Percentiles rank a stretch among this genome's conserved stretches.
Conservation (phyloP, 1,284 basidiomycete genomes). For the Boletellus sp. region DNA sequence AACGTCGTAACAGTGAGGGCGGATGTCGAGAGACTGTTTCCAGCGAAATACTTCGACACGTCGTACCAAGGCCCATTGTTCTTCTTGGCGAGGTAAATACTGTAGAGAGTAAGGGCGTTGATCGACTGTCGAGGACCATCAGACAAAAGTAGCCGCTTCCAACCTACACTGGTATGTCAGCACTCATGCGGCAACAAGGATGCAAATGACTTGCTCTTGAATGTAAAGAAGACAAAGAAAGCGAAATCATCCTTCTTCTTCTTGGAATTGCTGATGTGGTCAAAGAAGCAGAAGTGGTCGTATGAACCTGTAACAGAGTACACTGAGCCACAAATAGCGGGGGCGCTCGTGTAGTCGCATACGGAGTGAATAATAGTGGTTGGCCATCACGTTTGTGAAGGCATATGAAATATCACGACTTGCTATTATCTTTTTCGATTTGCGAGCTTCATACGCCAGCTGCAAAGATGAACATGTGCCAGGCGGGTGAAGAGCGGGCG, state of each 20-base stretch:
- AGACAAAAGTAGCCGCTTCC: constrained; percentile 91
- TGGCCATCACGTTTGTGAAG: constrained; percentile 96
- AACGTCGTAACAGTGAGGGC: constrained; percentile 85
- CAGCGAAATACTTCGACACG: constrained; percentile 62
- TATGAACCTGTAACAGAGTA: constrained; percentile 66
- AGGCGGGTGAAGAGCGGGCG: background rate
- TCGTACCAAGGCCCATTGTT: constrained; percentile 66
- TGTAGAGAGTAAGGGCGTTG: constrained; percentile 91
- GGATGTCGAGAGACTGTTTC: constrained; percentile 73
- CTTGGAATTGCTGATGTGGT: constrained; percentile 92
- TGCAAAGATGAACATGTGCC: constrained; percentile 26
- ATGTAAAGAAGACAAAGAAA: constrained; percentile 98
- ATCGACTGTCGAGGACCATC: constrained; percentile 98
- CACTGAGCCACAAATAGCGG: background rate
- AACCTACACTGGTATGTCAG: constrained; percentile 51
- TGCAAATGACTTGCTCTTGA: constrained; percentile 73
- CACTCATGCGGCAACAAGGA: constrained; percentile 9
- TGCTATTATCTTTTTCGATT: constrained; percentile 89
- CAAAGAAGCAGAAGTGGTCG: constrained; percentile 97
- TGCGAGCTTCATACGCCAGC: constrained; percentile 89
- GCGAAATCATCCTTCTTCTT: constrained; percentile 97
- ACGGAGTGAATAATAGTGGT: constrained; percentile 92
- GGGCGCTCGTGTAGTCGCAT: constrained; percentile 32
- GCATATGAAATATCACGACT: constrained; percentile 96
- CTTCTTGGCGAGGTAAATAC: constrained; percentile 80